Percentiles rank a stretch among this genome's conserved stretches.
Evolutionary conservation across 495 filamentous ascomycete species (phyloP).

Genomic region (Aspergillus kassunensis): DNA sequence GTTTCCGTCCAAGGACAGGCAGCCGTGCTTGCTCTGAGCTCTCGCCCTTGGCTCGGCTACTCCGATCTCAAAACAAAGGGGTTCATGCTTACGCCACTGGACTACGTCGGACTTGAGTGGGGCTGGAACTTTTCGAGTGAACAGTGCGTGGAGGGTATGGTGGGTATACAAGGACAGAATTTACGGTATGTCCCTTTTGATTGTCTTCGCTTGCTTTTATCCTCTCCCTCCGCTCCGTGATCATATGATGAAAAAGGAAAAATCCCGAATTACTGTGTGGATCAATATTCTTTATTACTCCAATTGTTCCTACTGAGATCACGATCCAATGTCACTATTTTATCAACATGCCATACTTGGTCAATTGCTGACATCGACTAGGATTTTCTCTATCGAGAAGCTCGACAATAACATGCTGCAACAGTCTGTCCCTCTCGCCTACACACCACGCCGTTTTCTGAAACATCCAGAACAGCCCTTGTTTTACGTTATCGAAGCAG

Average conservation of each 20-base stretch:
- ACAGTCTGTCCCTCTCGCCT: slow-evolving; percentile 80
- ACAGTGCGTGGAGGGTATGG: slow-evolving; percentile 89
- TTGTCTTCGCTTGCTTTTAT: slow-evolving; percentile 1
- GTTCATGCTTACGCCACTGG: slow-evolving; percentile 88
- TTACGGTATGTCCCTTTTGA: slow-evolving; percentile 61
- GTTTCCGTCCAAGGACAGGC: slow-evolving; percentile 79
- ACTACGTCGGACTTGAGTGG: slow-evolving; percentile 84
- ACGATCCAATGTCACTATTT: neutral
- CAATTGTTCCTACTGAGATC: slow-evolving; percentile 76
- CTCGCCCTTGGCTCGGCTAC: slow-evolving; percentile 90
- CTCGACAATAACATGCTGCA: slow-evolving; percentile 82
- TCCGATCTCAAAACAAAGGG: slow-evolving; percentile 73
- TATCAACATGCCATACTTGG: neutral
- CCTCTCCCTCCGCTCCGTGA: slow-evolving; percentile 18
- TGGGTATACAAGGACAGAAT: slow-evolving; percentile 87
- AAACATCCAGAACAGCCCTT: slow-evolving; percentile 82
- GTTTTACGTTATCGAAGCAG: slow-evolving; percentile 91
- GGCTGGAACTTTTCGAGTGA: slow-evolving; percentile 96
- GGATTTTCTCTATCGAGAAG: slow-evolving; percentile 88
- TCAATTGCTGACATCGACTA: slow-evolving; percentile 35
- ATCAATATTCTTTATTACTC: slow-evolving; percentile 49
- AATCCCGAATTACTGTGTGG: slow-evolving; percentile 48
- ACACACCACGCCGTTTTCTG: slow-evolving; percentile 84
- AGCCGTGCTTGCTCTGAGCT: slow-evolving; percentile 86
- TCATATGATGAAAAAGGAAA: slow-evolving; percentile 66